Conservation (phyloP, 148 eudicot genomes). For the Nepenthes mirabilis region DNA sequence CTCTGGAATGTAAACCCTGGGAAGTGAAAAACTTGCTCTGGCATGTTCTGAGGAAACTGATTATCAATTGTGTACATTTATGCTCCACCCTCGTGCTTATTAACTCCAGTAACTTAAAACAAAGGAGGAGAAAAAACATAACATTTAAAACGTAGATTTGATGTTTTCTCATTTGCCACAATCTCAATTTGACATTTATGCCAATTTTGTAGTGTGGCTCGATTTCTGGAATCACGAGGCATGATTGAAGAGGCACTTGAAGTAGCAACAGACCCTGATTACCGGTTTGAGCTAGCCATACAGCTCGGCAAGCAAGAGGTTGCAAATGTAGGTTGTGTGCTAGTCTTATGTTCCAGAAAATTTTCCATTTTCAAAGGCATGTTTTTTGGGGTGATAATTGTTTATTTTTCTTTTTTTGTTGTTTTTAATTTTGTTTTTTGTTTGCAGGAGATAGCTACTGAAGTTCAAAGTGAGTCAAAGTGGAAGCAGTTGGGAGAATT, state of each 20-base stretch:
- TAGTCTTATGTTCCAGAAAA: background rate
- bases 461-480: slow-evolving; percentile 82
- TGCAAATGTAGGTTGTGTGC: slow-evolving; percentile 47
- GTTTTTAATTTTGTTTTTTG: background rate
- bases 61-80: too few relatives aligned
- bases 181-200: background rate
- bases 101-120: too few relatives aligned
- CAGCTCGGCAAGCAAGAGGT: slow-evolving; percentile 83
- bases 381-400: background rate
- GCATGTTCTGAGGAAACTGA: too few relatives aligned
- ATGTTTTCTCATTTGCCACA: background rate
- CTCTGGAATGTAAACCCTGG: too few relatives aligned
- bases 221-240: slow-evolving; percentile 86
- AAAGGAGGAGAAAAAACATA: background rate
- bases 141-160: background rate
- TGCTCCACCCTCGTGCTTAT: too few relatives aligned
- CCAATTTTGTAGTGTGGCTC: slow-evolving; percentile 56
- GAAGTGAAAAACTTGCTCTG: too few relatives aligned
- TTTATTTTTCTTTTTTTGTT: slow-evolving; percentile 4
- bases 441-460: slow-evolving; percentile 77
- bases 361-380: background rate
- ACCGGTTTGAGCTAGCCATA: slow-evolving; percentile 95
- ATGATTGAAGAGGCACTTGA: slow-evolving; percentile 92
- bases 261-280: slow-evolving; percentile 97
- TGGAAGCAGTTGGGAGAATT: slow-evolving; percentile 99